phyloP scores from a whole-genome alignment of 352 stramenopile species.

The Globisporangium solare region DNA sequence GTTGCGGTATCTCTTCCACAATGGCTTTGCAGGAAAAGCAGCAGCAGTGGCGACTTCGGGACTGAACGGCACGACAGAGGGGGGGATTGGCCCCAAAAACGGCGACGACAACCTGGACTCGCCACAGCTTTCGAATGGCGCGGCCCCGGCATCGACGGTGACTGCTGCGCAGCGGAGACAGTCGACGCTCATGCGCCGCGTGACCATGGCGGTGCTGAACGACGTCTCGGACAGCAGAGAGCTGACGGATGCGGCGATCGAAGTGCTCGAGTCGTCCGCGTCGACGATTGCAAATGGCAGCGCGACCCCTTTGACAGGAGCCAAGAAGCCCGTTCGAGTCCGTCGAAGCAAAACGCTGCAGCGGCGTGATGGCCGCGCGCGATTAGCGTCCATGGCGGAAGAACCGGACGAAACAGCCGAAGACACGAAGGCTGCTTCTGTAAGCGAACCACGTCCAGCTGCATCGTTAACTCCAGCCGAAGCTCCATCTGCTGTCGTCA shows the following conservation, averaged over 20 bases:
- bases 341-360: slow-evolving; percentile 43
- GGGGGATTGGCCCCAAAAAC: no score
- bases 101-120: no score
- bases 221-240: slow-evolving; percentile 37
- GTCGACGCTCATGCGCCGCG: slow-evolving; percentile 18
- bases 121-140: no score
- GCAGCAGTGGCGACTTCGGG: not conserved
- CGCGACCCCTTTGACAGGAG: slow-evolving; percentile 1
- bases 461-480: not conserved
- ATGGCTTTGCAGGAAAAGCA: slow-evolving; percentile 18
- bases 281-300: slow-evolving; percentile 1
- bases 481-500: not conserved
- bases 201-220: slow-evolving; percentile 49
- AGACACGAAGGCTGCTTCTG: not conserved
- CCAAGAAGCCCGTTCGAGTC: slow-evolving; percentile 11
- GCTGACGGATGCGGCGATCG: slow-evolving; percentile 27
- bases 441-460: not conserved
- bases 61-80: not conserved
- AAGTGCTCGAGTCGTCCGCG: slow-evolving; percentile 26
- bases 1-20: slow-evolving; percentile 64
- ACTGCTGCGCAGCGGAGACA: slow-evolving; percentile 10
- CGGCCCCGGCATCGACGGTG: not conserved
- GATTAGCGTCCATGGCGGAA: slow-evolving; percentile 37
- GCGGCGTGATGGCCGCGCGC: slow-evolving; percentile 30
- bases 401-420: slow-evolving; percentile 25